Evolutionary conservation across 805 yeast species (phyloP).

Genomic region (Tanozyma kutaoensis): DNA sequence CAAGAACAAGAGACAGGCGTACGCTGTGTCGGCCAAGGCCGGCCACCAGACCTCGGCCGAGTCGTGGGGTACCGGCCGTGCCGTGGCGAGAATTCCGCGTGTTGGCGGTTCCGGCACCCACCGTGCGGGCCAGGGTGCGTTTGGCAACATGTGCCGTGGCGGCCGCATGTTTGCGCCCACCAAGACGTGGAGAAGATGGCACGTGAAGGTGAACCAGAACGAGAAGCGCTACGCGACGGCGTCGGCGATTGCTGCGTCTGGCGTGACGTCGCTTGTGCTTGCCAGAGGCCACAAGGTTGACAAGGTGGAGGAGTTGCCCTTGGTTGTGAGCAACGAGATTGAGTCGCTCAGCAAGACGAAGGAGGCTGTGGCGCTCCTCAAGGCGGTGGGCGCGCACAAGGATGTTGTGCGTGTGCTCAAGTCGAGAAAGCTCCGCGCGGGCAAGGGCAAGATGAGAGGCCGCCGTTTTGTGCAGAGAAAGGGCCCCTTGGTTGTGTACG

Average conservation of each 20-base stretch:
- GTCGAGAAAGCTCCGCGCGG: constrained; percentile 98
- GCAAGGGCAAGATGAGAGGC: constrained; percentile 99
- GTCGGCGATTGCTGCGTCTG: constrained; percentile 98
- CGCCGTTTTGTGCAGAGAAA: constrained; percentile 99
- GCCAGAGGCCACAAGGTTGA: constrained; percentile 99
- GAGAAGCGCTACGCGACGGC: constrained; percentile 99
- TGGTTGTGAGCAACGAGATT: constrained; percentile 87
- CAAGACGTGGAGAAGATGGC: constrained; percentile 99
- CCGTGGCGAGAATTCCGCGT: constrained; percentile 99
- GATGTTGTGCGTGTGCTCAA: constrained; percentile 96
- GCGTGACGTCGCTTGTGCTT: constrained; percentile 93
- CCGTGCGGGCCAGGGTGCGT: constrained; percentile 99
- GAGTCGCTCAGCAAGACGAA: constrained; percentile 93
- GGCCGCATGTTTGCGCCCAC: constrained; percentile 99
- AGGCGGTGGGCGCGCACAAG: constrained; percentile 98
- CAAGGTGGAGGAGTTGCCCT: constrained; percentile 95
- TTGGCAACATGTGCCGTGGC: constrained; percentile 99
- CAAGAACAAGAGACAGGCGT: constrained; percentile 99
- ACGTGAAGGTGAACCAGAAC: constrained; percentile 99
- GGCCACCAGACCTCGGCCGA: constrained; percentile 99
- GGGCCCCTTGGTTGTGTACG: constrained; percentile 98
- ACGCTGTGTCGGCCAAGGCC: constrained; percentile 98
- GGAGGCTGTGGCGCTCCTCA: constrained; percentile 96
- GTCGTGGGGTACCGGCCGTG: constrained; percentile 99
- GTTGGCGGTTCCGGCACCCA: constrained; percentile 99